Evolutionary conservation across 75 land plant species (phyloP).

Genomic region (Pinus albicaulis): DNA sequence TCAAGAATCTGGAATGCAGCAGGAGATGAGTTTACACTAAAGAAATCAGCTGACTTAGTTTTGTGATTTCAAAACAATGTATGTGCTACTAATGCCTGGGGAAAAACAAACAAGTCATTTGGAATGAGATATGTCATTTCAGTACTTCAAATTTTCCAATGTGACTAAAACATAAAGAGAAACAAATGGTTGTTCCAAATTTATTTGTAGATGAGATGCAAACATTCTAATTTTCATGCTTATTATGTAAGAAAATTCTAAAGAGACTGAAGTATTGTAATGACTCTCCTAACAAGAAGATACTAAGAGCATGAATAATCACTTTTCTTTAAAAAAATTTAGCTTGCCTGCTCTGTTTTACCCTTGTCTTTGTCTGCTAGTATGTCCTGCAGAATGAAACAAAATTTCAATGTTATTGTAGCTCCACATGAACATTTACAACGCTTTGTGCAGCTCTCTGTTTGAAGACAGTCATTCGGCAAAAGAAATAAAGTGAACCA

Average conservation of each 20-base stretch:
- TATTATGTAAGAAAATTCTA: background rate
- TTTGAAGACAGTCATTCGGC: background rate
- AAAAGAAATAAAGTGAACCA: too few relatives aligned
- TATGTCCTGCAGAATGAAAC: slow-evolving; percentile 44
- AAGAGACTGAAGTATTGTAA: background rate
- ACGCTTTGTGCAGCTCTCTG: background rate
- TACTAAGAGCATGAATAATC: background rate
- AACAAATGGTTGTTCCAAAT: too few relatives aligned
- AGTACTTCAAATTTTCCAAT: too few relatives aligned
- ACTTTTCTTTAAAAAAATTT: background rate
- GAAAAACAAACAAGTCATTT: background rate
- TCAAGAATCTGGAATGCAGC: slow-evolving; percentile 30
- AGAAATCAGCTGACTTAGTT: background rate
- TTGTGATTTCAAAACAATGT: background rate
- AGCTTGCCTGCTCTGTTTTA: slow-evolving; percentile 44
- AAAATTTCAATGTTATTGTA: background rate
- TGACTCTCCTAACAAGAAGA: background rate
- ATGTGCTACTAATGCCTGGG: background rate
- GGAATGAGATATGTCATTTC: background rate
- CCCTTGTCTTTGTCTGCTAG: slow-evolving; percentile 32
- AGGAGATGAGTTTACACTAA: background rate
- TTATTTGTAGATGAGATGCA: too few relatives aligned
- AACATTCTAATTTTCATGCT: too few relatives aligned
- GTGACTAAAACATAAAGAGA: too few relatives aligned
- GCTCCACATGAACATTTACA: background rate